A percentile compares a stretch with the other conserved stretches of the same genome.
These are phyloP conservation scores for Ophiobolus disseminans DNA, from an alignment of 2,329 filamentous ascomycete species.

Conservation along the genomic window DNA sequence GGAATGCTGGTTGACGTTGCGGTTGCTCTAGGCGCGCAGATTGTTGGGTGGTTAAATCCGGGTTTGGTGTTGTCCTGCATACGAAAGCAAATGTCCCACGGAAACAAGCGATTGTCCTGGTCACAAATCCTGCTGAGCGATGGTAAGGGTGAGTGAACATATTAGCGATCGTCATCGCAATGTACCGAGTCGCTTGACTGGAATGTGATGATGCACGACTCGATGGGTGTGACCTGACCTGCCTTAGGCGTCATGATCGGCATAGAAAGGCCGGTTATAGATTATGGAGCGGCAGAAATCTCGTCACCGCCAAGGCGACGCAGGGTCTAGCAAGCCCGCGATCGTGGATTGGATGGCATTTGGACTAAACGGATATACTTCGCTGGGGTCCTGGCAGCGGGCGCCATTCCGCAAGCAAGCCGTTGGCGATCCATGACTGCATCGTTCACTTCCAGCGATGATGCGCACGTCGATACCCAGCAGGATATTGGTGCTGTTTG, in stretches of 20 bases:
- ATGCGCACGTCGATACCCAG: constrained; percentile 19
- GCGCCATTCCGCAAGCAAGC: constrained; percentile 22
- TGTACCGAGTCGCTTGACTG: constrained; percentile 2
- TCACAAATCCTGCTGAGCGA: not conserved
- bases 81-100: not conserved
- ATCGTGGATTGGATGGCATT: constrained; percentile 22
- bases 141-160: not conserved
- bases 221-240: constrained; percentile 11
- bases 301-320: constrained; percentile 29
- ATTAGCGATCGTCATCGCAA: constrained; percentile 1
- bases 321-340: constrained; percentile 34
- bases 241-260: constrained; percentile 45
- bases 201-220: constrained; percentile 11
- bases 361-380: constrained; percentile 22
- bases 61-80: constrained; percentile 5
- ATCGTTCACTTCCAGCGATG: constrained; percentile 21
- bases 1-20: constrained; percentile 10
- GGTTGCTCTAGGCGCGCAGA: not conserved
- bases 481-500: constrained; percentile 16
- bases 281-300: constrained; percentile 29
- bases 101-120: not conserved
- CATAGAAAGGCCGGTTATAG: constrained; percentile 18
- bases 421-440: constrained; percentile 31
- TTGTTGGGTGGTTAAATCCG: constrained; percentile 4
- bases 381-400: constrained; percentile 17